Conservation (phyloP, 2,329 filamentous ascomycete species). For the Grosmannia serpens region DNA sequence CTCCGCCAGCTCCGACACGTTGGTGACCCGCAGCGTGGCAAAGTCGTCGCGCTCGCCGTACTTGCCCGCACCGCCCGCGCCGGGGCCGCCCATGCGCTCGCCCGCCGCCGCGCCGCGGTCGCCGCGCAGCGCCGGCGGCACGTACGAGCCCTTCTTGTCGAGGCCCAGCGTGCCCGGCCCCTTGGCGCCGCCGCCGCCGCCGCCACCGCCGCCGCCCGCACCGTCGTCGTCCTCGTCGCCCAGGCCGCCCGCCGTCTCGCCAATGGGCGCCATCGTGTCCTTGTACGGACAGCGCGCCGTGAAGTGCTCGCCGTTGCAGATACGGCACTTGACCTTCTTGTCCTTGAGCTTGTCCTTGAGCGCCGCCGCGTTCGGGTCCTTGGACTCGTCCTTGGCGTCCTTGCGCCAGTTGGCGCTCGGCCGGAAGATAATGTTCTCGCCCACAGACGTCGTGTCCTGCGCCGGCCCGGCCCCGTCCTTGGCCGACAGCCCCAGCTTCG, state of each 20-base stretch:
- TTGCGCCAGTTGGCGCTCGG: constrained; percentile 90
- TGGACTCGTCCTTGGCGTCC: constrained; percentile 68
- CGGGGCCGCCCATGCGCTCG: constrained; percentile 51
- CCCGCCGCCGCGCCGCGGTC: constrained; percentile 49
- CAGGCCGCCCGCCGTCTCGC: constrained; percentile 47
- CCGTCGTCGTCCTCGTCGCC: constrained; percentile 47
- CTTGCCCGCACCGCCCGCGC: constrained; percentile 50
- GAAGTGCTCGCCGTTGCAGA: constrained; percentile 98
- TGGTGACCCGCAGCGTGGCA: constrained; percentile 92
- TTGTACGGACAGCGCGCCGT: constrained; percentile 98
- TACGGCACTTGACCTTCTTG: constrained; percentile 99
- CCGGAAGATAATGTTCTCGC: constrained; percentile 96
- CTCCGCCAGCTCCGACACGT: constrained; percentile 96
- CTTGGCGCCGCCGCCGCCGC: constrained; percentile 33
- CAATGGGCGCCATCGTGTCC: constrained; percentile 92
- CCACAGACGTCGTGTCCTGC: constrained; percentile 80
- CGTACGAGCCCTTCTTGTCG: constrained; percentile 70
- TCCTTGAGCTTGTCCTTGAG: constrained; percentile 84
- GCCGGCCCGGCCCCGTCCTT: constrained; percentile 76
- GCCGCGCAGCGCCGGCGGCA: constrained; percentile 84
- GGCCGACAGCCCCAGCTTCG: constrained; percentile 84
- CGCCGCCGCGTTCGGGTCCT: constrained; percentile 59
- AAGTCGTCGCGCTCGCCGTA: constrained; percentile 89
- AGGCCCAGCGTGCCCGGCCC: constrained; percentile 42
- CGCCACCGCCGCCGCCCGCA: constrained; percentile 27